Percentiles rank a stretch among this genome's conserved stretches.
These are phyloP conservation scores for Ceratobasidium sp. DNA, from an alignment of 1,284 basidiomycete species.

Conservation along the genomic window DNA sequence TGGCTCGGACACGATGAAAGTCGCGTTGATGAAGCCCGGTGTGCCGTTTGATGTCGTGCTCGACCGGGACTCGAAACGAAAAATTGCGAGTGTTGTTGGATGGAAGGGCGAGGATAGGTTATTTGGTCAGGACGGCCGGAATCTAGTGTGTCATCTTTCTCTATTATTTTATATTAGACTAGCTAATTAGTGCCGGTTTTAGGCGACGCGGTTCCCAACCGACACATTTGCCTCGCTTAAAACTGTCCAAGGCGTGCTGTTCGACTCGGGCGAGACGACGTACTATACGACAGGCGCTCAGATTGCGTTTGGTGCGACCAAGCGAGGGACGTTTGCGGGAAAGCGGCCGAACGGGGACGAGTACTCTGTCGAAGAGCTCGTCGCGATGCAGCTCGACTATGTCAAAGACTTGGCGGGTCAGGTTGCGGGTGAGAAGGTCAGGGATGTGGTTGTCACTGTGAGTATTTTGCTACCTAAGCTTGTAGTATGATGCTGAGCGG, in stretches of 20 bases:
- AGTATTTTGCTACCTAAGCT: not conserved
- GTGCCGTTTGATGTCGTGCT: slow-evolving; percentile 96
- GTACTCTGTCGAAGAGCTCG: slow-evolving; percentile 90
- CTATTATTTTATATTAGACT: not conserved
- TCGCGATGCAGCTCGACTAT: slow-evolving; percentile 95
- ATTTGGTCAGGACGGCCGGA: slow-evolving; percentile 90
- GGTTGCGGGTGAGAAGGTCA: slow-evolving; percentile 79
- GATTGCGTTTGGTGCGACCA: slow-evolving; percentile 74
- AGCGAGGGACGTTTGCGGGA: slow-evolving; percentile 72
- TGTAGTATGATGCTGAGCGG: not conserved
- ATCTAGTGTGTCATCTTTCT: slow-evolving; percentile 74
- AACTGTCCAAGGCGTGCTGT: slow-evolving; percentile 83
- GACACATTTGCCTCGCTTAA: slow-evolving; percentile 93
- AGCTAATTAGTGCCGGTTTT: not conserved
- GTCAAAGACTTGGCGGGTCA: slow-evolving; percentile 89
- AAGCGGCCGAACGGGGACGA: slow-evolving; percentile 67
- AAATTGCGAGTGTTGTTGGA: slow-evolving; percentile 89
- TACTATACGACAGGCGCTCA: slow-evolving; percentile 68
- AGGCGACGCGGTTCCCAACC: slow-evolving; percentile 92
- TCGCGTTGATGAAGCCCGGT: slow-evolving; percentile 96
- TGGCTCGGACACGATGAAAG: slow-evolving; percentile 96
- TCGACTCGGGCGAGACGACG: slow-evolving; percentile 71
- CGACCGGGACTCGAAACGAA: slow-evolving; percentile 96
- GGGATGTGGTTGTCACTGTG: slow-evolving; percentile 85
- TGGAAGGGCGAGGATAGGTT: slow-evolving; percentile 89